Evolutionary conservation across 1,139 yeast species (phyloP).

Genomic region (Magnusiomyces magnusii): DNA sequence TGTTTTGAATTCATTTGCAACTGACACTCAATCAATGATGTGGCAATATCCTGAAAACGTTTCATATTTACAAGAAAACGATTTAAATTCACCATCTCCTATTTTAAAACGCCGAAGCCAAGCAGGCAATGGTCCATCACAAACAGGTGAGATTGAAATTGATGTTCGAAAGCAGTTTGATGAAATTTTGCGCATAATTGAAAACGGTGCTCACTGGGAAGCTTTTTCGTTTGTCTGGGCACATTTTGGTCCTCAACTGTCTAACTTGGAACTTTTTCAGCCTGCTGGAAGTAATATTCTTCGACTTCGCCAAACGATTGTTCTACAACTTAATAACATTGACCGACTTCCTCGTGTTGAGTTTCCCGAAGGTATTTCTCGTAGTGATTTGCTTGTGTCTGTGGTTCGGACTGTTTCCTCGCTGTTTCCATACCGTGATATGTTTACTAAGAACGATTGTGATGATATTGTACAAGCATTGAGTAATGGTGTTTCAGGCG

Average conservation of each 20-base stretch:
- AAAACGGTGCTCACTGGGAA: constrained; percentile 61
- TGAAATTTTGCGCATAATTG: constrained; percentile 44
- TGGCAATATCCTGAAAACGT: constrained; percentile 62
- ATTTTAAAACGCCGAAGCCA: constrained; percentile 20
- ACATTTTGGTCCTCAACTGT: constrained; percentile 64
- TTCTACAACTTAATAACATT: constrained; percentile 47
- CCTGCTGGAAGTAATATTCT: constrained; percentile 41
- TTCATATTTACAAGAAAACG: constrained; percentile 41
- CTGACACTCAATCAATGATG: constrained; percentile 13
- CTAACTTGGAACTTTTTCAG: constrained; percentile 51
- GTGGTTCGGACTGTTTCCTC: constrained; percentile 59
- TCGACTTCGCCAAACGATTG: constrained; percentile 43
- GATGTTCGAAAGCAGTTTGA: constrained; percentile 49
- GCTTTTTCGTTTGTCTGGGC: constrained; percentile 59
- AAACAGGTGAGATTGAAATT: constrained; percentile 24
- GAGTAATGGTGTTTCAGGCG: constrained; percentile 58
- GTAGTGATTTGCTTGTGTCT: constrained; percentile 60
- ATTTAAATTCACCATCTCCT: constrained; percentile 29
- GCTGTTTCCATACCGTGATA: constrained; percentile 55
- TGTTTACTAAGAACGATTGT: constrained; percentile 53
- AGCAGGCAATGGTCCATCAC: not conserved
- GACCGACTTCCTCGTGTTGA: constrained; percentile 41
- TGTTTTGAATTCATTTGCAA: not conserved
- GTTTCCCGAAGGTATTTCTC: constrained; percentile 44
- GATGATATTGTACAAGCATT: constrained; percentile 63